Evolutionary conservation across 805 yeast genomes (phyloP), one percentile per base, ranked within the genome.

Genomic region (Saccharomycopsis javanensis): DNA sequence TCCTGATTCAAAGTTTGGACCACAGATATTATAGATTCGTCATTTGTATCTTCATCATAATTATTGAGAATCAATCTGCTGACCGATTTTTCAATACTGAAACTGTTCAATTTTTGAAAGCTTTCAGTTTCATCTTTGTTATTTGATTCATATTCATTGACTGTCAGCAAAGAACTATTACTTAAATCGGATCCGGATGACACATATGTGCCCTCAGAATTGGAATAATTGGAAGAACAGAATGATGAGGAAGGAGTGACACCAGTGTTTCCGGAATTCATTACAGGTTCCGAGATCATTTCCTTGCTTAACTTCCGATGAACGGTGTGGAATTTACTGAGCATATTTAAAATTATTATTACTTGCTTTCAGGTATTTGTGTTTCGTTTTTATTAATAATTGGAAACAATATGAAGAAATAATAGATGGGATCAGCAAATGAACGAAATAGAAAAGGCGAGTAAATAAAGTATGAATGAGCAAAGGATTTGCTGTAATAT

Each of bases 1-100:
- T 46, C 50, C 34, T 18, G 35, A 33, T 56, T 56, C 30, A 53
- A 45, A 7, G 50, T 33, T 25, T 52, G 55, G n/a, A 28, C 48
- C 28, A 42, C 28, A 2, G 48, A 42, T 2, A 42, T 15, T 8
- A 23, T 20, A 15, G 48, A 8, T 20, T 42, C 30, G 6, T 8
- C 23, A 13, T 4, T 42, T 23, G 28, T 20, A 11, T 27, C 35
- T 15, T 38, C 35, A 23, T 53, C 15, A 13, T 25, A 23, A 33
- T 34, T 7, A 13, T 28, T 35, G 13, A 33, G 38, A 50, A 33
- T 25, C 15, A 50, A 33, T 18, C 20, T 33, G 53, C 53, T 50
- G 5, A 31, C 18, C 2, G 38, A 31, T 27, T 50, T 50, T 48
- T 31, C 58, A 54, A 35, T 48, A 37, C 11, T 34, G 16, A 52